Evolutionary conservation across 352 stramenopile genomes (phyloP), one percentile per base, ranked within the genome.

Genomic region (Phytopythium helicoides): DNA sequence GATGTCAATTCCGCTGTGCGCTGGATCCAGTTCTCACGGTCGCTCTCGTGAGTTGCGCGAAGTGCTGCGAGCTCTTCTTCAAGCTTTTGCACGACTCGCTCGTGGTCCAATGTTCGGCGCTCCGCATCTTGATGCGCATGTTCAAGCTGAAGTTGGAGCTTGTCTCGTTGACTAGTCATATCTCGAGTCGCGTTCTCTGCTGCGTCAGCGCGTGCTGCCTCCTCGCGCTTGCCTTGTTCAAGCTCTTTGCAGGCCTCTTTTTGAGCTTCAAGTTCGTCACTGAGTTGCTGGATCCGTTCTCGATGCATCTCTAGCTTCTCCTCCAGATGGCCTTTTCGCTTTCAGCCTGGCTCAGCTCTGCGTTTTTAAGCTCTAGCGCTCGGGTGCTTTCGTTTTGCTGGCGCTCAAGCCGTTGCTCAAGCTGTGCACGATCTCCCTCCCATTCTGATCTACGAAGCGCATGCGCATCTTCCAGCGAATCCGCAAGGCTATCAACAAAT

Each of bases 11-110:
- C 81, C 5, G 76, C 79, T 22, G 83, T 53, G 15, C 73, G 73
- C 34, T 77, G 64, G 44, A 91, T 90, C 75, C 71, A 88, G 19
- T 66, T 53, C 50, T 89, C 83, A 28, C 70, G 76, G 21, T 91
- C 71, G 9, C 49, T 31, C 21, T 80, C 72, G 18, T 87, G 66
- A 0, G 52, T 56, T 4, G 10, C 45, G 9, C 68, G 75, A 45
- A 79, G 46, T 9, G 38, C 23, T 3, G 81, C 66, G 4, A 85
- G 23, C 44, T 87, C 55, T 5, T 64, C 52, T 16, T 36, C 58
- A 18, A 85, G 62, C 10, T 79, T 61, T n/a, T 66, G 61, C 46
- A 72, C 75, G 3, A 56, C 60, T 37, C 57, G 52, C 6, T 62
- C 54, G n/a, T 68, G 53, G 19, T 76, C 66, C 0, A 56, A 47